Percentiles rank a stretch among this genome's conserved stretches.
phyloP scores from a whole-genome alignment of 208 protist genomes.

The Crithidia brevicula region DNA sequence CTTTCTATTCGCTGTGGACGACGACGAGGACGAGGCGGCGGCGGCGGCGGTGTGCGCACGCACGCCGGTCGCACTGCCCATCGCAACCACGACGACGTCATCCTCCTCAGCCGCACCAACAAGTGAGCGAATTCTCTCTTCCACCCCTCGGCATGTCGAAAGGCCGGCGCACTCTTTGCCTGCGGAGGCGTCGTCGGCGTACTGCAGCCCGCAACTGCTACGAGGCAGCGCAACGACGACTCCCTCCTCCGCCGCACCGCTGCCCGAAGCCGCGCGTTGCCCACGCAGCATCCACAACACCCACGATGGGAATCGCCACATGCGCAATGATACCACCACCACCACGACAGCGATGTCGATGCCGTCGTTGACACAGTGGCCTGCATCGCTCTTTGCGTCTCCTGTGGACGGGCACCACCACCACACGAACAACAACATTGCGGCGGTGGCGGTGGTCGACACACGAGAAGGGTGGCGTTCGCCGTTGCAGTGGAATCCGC shows the following conservation, averaged over 20 bases:
- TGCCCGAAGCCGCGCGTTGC: too few relatives aligned
- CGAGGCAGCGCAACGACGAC: neutral
- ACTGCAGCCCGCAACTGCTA: constrained; percentile 31
- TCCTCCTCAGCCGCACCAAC: neutral
- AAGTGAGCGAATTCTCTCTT: neutral
- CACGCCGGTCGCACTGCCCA: neutral
- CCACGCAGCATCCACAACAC: too few relatives aligned
- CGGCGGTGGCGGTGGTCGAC: neutral
- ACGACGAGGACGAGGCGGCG: neutral
- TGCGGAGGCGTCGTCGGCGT: constrained; percentile 2
- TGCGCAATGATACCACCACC: too few relatives aligned
- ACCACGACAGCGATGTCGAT: too few relatives aligned
- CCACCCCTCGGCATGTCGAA: neutral
- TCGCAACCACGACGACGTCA: neutral
- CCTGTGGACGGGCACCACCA: too few relatives aligned
- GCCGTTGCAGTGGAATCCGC: constrained; percentile 36
- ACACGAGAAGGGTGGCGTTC: constrained; percentile 16
- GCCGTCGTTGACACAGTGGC: too few relatives aligned
- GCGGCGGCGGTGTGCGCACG: neutral
- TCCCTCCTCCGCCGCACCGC: neutral
- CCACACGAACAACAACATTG: neutral
- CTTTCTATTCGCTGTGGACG: constrained; percentile 29
- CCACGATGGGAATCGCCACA: too few relatives aligned
- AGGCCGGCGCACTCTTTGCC: too few relatives aligned
- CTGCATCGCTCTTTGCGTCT: too few relatives aligned